Evolutionary conservation across 257 asterid species (phyloP), one percentile per base, ranked within the genome.

Genomic region (Agastache rugosa): DNA sequence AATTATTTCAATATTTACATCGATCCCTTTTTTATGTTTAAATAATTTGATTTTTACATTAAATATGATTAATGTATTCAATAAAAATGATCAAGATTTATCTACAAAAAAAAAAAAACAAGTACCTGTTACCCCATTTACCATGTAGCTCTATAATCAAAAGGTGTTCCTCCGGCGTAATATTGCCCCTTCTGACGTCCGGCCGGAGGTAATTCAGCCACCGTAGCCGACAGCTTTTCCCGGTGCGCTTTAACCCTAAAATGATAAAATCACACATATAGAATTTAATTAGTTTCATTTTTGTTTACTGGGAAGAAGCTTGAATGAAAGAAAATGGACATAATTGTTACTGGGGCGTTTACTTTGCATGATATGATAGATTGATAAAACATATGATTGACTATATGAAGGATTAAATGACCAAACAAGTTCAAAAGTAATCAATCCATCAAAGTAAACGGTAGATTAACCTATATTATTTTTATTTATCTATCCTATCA

Each of bases 151-250:
- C 98, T 89, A 94, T 85, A 55, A 94, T 94, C 85, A 94, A 67
- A 5, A 91, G 90, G 25, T 91, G 97, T 55, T 94, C 98, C 53
- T 94, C 98, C 23, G 95, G 85, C 54, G 97, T 88, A 34, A 94
- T 94, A 71, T 94, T 94, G 0, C 98, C 98, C 69, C 98, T 71
- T 71, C 97, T 74, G 0, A 94, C 97, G 15, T 94, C 98, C 4
- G 98, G 98, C 35, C 98, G 91, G 79, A 94, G 98, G 44, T 94
- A 94, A 77, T 94, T 94, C 1, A 94, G 82, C 98, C 98, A 94
- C 73, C 98, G 85, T 35, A 94, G 90, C 10, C 98, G 86, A 63
- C 98, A 91, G 44, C 98, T 94, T 84, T 93, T 94, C 45, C 98
- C 98, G 3, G 98, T 91, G 65, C 98, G 88, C 77, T 88, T 91